These are phyloP conservation scores for Claviceps sorghi DNA, from an alignment of 2,329 filamentous ascomycete genomes.

Conservation along the genomic window DNA sequence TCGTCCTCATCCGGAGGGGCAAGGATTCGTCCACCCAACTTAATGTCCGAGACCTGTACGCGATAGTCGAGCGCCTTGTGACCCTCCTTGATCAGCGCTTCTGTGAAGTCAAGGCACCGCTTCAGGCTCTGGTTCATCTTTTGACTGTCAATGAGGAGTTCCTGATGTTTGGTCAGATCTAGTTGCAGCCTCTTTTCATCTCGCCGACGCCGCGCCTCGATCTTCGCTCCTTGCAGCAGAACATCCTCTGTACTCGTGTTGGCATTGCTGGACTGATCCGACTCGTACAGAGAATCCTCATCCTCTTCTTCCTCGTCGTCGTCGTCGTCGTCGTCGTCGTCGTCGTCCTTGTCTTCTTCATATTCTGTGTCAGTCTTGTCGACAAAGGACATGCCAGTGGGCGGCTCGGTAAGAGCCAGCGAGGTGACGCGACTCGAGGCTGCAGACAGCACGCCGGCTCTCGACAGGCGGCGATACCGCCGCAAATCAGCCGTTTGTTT, in stretches of 20 bases:
- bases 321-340: neutral
- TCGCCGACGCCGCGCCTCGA: slow-evolving; percentile 38
- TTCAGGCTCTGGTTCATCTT: slow-evolving; percentile 93
- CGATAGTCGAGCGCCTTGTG: slow-evolving; percentile 75
- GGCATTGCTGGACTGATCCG: slow-evolving; percentile 30
- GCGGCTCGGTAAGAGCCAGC: slow-evolving; percentile 27
- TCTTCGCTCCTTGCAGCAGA: slow-evolving; percentile 26
- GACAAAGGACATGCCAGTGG: slow-evolving; percentile 33
- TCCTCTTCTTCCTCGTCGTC: slow-evolving; percentile 19
- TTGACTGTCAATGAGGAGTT: slow-evolving; percentile 77
- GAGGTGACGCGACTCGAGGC: slow-evolving; percentile 31
- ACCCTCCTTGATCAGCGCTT: slow-evolving; percentile 78
- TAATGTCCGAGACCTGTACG: slow-evolving; percentile 64
- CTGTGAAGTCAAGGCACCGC: slow-evolving; percentile 76
- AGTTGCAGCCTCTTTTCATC: slow-evolving; percentile 75
- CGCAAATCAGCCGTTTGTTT: slow-evolving; percentile 84
- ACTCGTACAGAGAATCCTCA: slow-evolving; percentile 38
- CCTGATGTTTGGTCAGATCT: slow-evolving; percentile 77
- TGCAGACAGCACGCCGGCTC: slow-evolving; percentile 58
- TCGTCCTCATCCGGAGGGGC: slow-evolving; percentile 49
- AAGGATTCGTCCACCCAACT: slow-evolving; percentile 68
- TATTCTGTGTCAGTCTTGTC: slow-evolving; percentile 28
- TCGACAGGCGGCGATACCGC: slow-evolving; percentile 70
- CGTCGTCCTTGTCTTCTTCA: slow-evolving; percentile 11
- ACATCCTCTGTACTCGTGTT: slow-evolving; percentile 16